Base-by-base conservation (phyloP, 306 rosid species). In the Canavalia ensiformis region DNA sequence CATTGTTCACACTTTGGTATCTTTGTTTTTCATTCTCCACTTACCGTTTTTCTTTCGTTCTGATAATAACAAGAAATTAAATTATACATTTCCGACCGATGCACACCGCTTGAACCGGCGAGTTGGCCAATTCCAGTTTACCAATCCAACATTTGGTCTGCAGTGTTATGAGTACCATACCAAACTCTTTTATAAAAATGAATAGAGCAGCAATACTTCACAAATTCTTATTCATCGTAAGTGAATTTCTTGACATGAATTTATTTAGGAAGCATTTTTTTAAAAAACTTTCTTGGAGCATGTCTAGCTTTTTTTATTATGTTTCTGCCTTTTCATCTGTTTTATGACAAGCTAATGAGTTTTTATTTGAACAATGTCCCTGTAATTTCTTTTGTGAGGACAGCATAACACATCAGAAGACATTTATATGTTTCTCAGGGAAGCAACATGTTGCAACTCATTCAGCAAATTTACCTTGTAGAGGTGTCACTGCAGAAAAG, bases 391-490 rank as follows among this genome's bases (percentile, higher is more conserved):
- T 65, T 75, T 68, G 76, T 33, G 7, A 59, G 13, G 29, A 73
- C 63, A 71, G 25, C 65, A 55, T 10, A 25, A 41, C 74, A 73
- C 33, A 75, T 56, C 37, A 76, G 62, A 46, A 58, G 80, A 79
- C 47, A 72, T 37, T 7, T 7, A 70, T 8, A 64, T 86, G 87
- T 80, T 80, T 80, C 83, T 87, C 79, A 77, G 86, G 87, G 60
- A 81, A 81, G 86, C 88, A 68, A 47, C 54, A 47, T 56, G 29
- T 39, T 70, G 77, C 83, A 66, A 75, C 79, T 65, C 65, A 51
- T 18, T 67, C 44, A 78, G 51, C 51, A 76, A 3, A 55, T 56
- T 10, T 39, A 18, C 45, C 11, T 25, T 60, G 10, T 6, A 39
- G 28, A 69, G 42, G 25, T 77, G 68, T 67, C 7, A 31, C 71